A percentile compares a stretch with the other conserved stretches of the same genome.
phyloP scores from a whole-genome alignment of 306 rosid species.

The Dalbergia cultrata region DNA sequence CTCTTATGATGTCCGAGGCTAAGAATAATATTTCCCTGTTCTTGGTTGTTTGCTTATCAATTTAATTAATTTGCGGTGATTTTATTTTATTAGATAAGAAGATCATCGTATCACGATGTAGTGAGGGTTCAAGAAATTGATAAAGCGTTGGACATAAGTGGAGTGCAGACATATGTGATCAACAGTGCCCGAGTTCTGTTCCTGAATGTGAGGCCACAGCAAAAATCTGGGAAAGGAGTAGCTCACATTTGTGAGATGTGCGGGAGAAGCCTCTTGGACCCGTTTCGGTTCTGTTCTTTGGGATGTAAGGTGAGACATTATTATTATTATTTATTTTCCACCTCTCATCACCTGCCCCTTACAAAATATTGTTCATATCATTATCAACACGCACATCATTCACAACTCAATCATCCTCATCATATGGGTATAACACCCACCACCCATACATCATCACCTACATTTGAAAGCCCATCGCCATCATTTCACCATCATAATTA shows the following conservation, averaged over 20 bases:
- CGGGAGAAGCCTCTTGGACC: constrained; percentile 85
- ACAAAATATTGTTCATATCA: constrained; percentile 43
- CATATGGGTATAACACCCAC: constrained; percentile 67
- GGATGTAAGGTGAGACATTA: constrained; percentile 87
- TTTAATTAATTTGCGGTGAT: background rate
- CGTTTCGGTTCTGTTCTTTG: constrained; percentile 89
- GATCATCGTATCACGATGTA: constrained; percentile 97
- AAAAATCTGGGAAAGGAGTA: constrained; percentile 79
- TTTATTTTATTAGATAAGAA: constrained; percentile 63
- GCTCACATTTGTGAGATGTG: constrained; percentile 92
- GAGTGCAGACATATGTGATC: constrained; percentile 93
- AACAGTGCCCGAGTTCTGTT: constrained; percentile 93
- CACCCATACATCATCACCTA: constrained; percentile 72
- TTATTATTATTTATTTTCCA: constrained; percentile 1
- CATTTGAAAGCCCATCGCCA: constrained; percentile 53
- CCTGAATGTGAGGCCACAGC: constrained; percentile 95
- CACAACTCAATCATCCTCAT: constrained; percentile 50
- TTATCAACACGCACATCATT: constrained; percentile 59
- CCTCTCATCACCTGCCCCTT: background rate
- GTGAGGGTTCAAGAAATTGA: constrained; percentile 85
- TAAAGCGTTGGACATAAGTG: constrained; percentile 78
- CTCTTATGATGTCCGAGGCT: no score
- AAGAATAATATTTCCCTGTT: no score
- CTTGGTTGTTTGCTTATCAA: background rate
- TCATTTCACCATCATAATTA: constrained; percentile 52